These are phyloP conservation scores for Microbotryomycetes sp. DNA, from an alignment of 1,284 basidiomycete genomes.

Conservation along the genomic window DNA sequence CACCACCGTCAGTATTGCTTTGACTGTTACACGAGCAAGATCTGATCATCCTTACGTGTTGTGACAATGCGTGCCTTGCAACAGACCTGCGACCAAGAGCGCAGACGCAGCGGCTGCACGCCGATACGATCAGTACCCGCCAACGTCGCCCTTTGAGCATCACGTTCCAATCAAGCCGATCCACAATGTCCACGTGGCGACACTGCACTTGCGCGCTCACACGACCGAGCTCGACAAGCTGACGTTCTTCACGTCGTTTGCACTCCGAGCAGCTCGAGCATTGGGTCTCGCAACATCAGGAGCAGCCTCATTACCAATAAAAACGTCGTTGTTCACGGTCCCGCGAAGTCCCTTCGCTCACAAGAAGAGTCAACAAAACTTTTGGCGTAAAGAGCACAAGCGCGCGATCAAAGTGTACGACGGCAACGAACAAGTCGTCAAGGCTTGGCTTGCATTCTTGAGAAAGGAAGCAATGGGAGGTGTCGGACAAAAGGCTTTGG, in stretches of 20 bases:
- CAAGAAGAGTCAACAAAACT: constrained; percentile 96
- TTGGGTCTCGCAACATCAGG: constrained; percentile 74
- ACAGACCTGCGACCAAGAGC: too few relatives aligned
- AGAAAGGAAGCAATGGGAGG: constrained; percentile 69
- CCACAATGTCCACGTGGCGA: constrained; percentile 70
- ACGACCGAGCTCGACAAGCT: constrained; percentile 53
- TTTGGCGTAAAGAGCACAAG: constrained; percentile 74
- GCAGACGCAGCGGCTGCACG: too few relatives aligned
- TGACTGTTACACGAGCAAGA: too few relatives aligned
- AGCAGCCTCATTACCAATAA: constrained; percentile 63
- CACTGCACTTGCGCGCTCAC: constrained; percentile 75
- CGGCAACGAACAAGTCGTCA: constrained; percentile 68
- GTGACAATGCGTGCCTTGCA: too few relatives aligned
- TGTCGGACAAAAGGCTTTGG: constrained; percentile 74
- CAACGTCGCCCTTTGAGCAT: constrained; percentile 16
- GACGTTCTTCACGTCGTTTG: constrained; percentile 77
- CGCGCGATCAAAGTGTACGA: constrained; percentile 87
- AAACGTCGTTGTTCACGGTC: constrained; percentile 79
- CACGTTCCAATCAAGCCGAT: constrained; percentile 42
- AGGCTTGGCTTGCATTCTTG: constrained; percentile 75
- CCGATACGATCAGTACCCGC: neutral
- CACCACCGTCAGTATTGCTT: too few relatives aligned
- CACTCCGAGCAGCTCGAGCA: constrained; percentile 69
- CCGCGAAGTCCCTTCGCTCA: constrained; percentile 78
- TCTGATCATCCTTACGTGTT: too few relatives aligned